phyloP scores from a whole-genome alignment of 2,329 filamentous ascomycete species.

The Epicoccum nigrum region DNA sequence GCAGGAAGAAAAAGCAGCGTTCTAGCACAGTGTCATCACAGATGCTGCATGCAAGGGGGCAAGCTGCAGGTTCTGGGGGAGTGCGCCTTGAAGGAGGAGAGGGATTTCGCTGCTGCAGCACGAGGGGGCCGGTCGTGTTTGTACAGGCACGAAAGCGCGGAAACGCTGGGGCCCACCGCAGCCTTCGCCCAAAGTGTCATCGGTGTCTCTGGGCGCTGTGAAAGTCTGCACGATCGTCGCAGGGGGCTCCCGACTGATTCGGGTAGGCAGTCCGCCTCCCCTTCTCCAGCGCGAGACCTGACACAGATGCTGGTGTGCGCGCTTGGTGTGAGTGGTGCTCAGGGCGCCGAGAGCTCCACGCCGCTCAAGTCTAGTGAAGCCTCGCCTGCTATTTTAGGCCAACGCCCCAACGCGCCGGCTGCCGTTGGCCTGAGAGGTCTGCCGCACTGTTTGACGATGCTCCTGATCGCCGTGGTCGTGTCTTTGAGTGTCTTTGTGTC shows the following conservation, averaged over 20 bases:
- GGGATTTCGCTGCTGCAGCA: slow-evolving; percentile 12
- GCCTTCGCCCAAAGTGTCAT: slow-evolving; percentile 12
- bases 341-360: slow-evolving; percentile 9
- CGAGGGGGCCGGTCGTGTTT: slow-evolving; percentile 32
- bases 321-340: slow-evolving; percentile 16
- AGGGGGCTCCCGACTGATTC: slow-evolving; percentile 24
- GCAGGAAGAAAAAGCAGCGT: slow-evolving; percentile 22
- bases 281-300: slow-evolving; percentile 15
- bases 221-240: slow-evolving; percentile 28
- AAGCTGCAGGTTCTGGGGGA: slow-evolving; percentile 23
- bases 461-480: slow-evolving; percentile 14
- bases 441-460: slow-evolving; percentile 28
- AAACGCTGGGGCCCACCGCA: slow-evolving; percentile 21
- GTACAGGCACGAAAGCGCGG: slow-evolving; percentile 29
- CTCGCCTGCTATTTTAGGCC: slow-evolving; percentile 32
- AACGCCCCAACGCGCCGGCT: slow-evolving; percentile 24
- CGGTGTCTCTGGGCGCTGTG: slow-evolving; percentile 12
- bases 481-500: slow-evolving; percentile 11
- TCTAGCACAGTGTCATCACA: slow-evolving; percentile 25
- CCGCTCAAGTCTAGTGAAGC: slow-evolving; percentile 12
- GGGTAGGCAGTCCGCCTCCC: slow-evolving; percentile 21
- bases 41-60: slow-evolving; percentile 28
- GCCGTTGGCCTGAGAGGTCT: slow-evolving; percentile 28
- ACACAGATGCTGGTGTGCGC: slow-evolving; percentile 6
- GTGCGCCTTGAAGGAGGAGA: slow-evolving; percentile 21